Base-by-base conservation (phyloP, 305 asterid species). In the Fraxinus baroniana region DNA sequence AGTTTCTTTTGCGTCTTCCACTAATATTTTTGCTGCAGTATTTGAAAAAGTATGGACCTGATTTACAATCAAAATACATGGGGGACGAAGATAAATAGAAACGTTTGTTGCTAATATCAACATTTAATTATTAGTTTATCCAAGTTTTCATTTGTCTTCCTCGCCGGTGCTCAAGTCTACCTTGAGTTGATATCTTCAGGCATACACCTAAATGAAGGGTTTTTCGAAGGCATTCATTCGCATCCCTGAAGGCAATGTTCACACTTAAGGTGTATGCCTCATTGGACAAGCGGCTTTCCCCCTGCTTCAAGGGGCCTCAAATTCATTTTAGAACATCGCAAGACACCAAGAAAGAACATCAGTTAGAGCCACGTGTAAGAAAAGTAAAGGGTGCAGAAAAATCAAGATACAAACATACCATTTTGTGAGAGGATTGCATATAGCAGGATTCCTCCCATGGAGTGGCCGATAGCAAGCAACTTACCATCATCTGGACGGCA, bases 381-480 rank as follows among this genome's bases (percentile, higher is more conserved):
- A 57, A 57, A 57, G 68, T 57, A 57, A 57, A 57, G 26, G 68
- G 26, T 57, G 28, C 68, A 18, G 68, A 57, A 18, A 57, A 57
- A 57, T 57, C 17, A 62, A 62, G 7, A 62, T 62, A 70, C 0
- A 13, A 12, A 13, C 41, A 30, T 84, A 87, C 89, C 84, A 68
- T 79, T 79, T 39, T n/a, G 81, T 9, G 89, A 87, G 37, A 87
- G 87, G 77, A 79, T 77, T 79, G 89, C 87, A 76, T 83, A 87
- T 80, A 87, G 80, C 83, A 87, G 80, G 79, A 87, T 87, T 73
- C 89, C 89, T 35, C 89, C 89, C 89, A 87, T 87, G 80, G 89
- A 87, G 74, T 87, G 89, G 81, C 89, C 89, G 28, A 87, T 80
- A 24, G 89, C 86, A 35, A 87, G 87, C 84, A 87, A 74, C 82